A percentile compares a stretch with the other conserved stretches of the same genome.
phyloP scores from a whole-genome alignment of 1,284 basidiomycete species.

The Ustilago vetiveriae region DNA sequence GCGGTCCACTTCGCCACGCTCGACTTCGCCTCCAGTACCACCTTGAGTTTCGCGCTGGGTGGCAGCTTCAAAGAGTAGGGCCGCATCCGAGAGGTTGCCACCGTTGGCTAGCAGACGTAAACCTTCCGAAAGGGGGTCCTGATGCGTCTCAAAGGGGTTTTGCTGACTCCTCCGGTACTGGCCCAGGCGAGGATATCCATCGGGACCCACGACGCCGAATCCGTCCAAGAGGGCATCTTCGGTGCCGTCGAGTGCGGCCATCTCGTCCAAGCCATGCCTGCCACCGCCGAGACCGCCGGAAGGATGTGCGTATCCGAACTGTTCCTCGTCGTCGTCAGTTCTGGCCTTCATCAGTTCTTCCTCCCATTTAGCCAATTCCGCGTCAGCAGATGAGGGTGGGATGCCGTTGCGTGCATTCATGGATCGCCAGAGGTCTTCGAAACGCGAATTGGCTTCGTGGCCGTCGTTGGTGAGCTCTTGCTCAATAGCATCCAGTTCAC shows the following conservation, averaged over 20 bases:
- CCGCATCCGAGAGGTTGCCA: conserved; percentile 85
- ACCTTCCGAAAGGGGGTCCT: conserved; percentile 71
- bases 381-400: conserved; percentile 48
- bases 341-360: conserved; percentile 70
- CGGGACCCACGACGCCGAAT: conserved; percentile 55
- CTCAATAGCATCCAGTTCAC: conserved; percentile 61
- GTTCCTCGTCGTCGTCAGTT: conserved; percentile 71
- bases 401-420: conserved; percentile 55
- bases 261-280: conserved; percentile 49
- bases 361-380: conserved; percentile 76
- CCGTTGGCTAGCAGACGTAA: conserved; percentile 76
- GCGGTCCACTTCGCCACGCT: conserved; percentile 72
- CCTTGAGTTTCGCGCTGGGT: conserved; percentile 66
- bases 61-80: conserved; percentile 84
- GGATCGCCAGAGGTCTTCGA: conserved; percentile 64
- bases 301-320: conserved; percentile 69
- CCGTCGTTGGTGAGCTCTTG: conserved; percentile 55
- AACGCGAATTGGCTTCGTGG: conserved; percentile 53
- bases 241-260: conserved; percentile 57
- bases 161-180: conserved; percentile 52
- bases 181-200: conserved; percentile 62
- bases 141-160: conserved; percentile 76
- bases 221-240: conserved; percentile 59
- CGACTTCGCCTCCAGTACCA: conserved; percentile 72
- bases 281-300: conserved; percentile 62